Percentiles rank a stretch among this genome's conserved stretches.
These are phyloP conservation scores for Chrysopogon serrulatus DNA, from an alignment of 176 grass and related monocot species.

Conservation along the genomic window DNA sequence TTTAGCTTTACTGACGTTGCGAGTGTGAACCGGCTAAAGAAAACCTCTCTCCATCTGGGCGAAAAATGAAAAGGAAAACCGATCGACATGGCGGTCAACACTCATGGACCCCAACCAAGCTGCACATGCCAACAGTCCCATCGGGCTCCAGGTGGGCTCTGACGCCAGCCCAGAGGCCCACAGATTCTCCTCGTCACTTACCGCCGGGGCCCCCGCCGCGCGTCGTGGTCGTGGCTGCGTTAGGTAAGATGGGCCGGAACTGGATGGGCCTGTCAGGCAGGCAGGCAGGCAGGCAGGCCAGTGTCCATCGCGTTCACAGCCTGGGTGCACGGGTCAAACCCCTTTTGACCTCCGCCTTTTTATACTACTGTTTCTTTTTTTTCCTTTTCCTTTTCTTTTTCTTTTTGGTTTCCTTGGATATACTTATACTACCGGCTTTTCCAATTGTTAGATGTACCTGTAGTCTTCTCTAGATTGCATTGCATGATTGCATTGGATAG, in stretches of 20 bases:
- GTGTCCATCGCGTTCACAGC: slow-evolving; percentile 34
- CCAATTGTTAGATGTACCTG: neutral
- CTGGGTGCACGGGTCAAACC: slow-evolving; percentile 47
- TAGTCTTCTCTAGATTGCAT: neutral
- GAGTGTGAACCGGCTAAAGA: slow-evolving; percentile 10
- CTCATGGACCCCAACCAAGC: slow-evolving; percentile 1
- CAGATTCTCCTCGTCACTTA: neutral
- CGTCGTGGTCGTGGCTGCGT: slow-evolving; percentile 2
- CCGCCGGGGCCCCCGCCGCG: neutral
- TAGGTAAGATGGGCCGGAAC: slow-evolving; percentile 32
- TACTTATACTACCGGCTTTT: neutral
- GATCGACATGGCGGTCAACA: slow-evolving; percentile 4
- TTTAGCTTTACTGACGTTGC: neutral
- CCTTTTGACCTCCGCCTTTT: neutral
- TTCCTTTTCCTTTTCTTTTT: neutral
- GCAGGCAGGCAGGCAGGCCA: neutral
- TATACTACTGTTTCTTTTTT: neutral
- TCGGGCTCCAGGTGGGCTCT: slow-evolving; percentile 22
- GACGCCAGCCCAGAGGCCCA: slow-evolving; percentile 16
- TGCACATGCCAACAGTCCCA: neutral
- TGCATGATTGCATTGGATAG: neutral
- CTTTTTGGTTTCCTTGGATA: neutral
- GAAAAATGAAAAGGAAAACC: neutral
- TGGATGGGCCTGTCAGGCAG: slow-evolving; percentile 18
- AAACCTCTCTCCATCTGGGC: neutral